These are phyloP conservation scores for Xylariaceae sp. DNA, from an alignment of 2,329 filamentous ascomycete genomes.

Conservation along the genomic window DNA sequence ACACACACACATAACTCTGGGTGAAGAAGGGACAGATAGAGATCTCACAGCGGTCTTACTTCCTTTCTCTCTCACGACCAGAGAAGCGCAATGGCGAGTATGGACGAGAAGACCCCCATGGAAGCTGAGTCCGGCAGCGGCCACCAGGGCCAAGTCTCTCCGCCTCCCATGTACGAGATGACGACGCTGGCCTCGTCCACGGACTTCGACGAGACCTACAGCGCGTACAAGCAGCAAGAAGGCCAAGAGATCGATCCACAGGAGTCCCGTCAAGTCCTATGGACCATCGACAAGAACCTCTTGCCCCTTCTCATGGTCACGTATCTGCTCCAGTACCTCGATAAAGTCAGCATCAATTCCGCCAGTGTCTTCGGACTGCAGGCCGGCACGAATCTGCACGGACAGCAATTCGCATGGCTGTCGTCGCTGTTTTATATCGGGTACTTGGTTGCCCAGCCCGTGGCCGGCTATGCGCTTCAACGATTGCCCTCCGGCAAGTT, in stretches of 20 bases:
- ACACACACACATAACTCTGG: too few species aligned
- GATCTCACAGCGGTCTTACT: background rate
- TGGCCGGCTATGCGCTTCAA: conserved; percentile 27
- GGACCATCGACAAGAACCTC: conserved; percentile 30
- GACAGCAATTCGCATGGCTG: conserved; percentile 50
- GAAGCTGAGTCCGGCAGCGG: background rate
- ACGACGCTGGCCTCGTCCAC: conserved; percentile 21
- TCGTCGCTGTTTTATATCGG: conserved; percentile 30
- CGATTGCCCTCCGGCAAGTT: conserved; percentile 26
- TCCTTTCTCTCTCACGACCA: background rate
- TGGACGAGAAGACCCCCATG: conserved; percentile 17
- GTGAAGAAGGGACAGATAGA: too few species aligned
- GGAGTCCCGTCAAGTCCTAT: conserved; percentile 29
- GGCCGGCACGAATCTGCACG: conserved; percentile 42
- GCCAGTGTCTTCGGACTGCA: conserved; percentile 45
- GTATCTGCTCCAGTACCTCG: conserved; percentile 33
- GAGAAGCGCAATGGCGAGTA: background rate
- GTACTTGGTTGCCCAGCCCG: conserved; percentile 28
- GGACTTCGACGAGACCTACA: conserved; percentile 33
- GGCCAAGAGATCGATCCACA: conserved; percentile 22
- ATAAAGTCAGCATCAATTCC: conserved; percentile 43
- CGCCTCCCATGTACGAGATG: conserved; percentile 9
- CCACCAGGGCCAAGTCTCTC: background rate
- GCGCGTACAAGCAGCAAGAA: conserved; percentile 29
- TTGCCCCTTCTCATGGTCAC: conserved; percentile 31